Conservation (phyloP, 768 basidiomycete species). For the Lactarius hengduanensis region DNA sequence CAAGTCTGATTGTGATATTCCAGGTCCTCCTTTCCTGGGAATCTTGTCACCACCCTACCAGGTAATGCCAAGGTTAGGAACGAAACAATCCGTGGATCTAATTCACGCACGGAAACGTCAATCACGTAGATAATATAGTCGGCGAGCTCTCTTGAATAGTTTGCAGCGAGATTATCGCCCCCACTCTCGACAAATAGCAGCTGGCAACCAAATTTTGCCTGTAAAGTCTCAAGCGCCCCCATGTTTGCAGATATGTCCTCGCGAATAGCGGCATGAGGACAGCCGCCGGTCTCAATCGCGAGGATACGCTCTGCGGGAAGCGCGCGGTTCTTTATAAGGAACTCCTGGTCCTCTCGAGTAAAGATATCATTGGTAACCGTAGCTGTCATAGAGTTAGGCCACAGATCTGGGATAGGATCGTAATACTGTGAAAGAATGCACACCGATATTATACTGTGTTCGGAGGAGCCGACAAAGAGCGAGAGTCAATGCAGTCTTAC, state of each 20-base stretch:
- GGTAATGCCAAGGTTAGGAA: neutral
- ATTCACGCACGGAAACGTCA: conserved; percentile 65
- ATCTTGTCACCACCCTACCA: conserved; percentile 94
- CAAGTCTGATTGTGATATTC: conserved; percentile 94
- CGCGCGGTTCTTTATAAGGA: conserved; percentile 89
- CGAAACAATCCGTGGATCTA: neutral
- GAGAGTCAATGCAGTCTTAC: conserved; percentile 93
- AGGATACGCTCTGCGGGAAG: conserved; percentile 82
- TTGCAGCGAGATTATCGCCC: conserved; percentile 95
- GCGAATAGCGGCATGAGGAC: conserved; percentile 96
- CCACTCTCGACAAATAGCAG: conserved; percentile 94
- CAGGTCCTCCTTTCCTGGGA: conserved; percentile 96
- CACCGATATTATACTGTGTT: conserved; percentile 88
- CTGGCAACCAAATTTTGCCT: conserved; percentile 87
- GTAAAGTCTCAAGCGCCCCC: conserved; percentile 91
- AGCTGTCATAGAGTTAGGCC: conserved; percentile 45
- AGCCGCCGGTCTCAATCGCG: conserved; percentile 97
- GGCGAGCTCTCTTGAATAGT: conserved; percentile 93
- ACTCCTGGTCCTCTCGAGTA: conserved; percentile 96
- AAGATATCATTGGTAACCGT: conserved; percentile 99
- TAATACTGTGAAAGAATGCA: conserved; percentile 31
- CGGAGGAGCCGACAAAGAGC: conserved; percentile 84
- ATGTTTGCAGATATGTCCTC: conserved; percentile 98
- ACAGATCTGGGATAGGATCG: conserved; percentile 18
- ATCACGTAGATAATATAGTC: conserved; percentile 97